Evolutionary conservation across 768 basidiomycete genomes (phyloP), one percentile per base, ranked within the genome.

Genomic region (Amanita fuliginea): DNA sequence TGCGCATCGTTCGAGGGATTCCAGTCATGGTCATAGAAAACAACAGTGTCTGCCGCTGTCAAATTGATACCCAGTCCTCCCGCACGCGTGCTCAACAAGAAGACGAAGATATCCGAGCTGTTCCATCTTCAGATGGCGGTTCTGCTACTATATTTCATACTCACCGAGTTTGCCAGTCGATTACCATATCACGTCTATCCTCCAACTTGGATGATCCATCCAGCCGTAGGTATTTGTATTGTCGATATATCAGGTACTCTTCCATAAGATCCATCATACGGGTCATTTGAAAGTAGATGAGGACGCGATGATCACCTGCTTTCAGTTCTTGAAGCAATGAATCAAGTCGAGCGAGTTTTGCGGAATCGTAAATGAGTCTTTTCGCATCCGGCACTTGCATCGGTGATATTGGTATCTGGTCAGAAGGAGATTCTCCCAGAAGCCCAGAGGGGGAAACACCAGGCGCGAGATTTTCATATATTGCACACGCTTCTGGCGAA

Each of bases 201-300:
- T 94, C 92, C 47, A 99, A 74, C 57, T 94, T 92, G 24, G 92
- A 95, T 1, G 87, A 87, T 33, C 94, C 94, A 65, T 97, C 94
- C 49, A 97, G 68, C 33, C 94, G 78, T 14, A 96, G 70, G 61
- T 97, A 96, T 64, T 92, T 94, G 72, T 92, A 92, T 63, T 97
- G 94, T 2, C 95, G 83, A 68, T 87, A 96, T 51, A 96, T 90
- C 53, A 99, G 74, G 63, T 97, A 99, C 63, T 98, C 96, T 64
- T 98, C 96, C 81, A 98, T 94, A 44, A 98, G 72, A 63, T 97
- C 94, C 84, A 99, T 96, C 96, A 98, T 99, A 52, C 86, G 80
- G 10, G 95, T 98, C 96, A 99, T 99, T 66, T 99, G 96, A 82
- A 97, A 98, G 68, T 98, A 99, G 16, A 99, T 76, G 57, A 99